Percentiles rank a stretch among this genome's conserved stretches.
Conservation (phyloP, 768 basidiomycete species). For the Gelatoporia subvermispora region DNA sequence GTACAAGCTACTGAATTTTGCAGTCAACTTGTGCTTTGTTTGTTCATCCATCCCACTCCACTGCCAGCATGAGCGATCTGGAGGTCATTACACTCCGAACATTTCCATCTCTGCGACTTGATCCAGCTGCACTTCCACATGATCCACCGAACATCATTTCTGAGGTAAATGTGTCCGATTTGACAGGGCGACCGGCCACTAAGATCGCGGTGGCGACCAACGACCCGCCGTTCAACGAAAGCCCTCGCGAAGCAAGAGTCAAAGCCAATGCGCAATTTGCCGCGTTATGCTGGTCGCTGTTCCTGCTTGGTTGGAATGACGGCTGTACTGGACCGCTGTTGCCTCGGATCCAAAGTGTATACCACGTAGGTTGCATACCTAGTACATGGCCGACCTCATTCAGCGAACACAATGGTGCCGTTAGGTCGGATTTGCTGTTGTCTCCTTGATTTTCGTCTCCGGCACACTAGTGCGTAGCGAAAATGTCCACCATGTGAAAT, state of each 20-base stretch:
- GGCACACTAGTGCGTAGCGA: conserved; percentile 34
- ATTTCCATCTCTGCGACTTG: no score
- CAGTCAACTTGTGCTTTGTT: no score
- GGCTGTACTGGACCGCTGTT: conserved; percentile 69
- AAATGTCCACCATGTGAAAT: background rate
- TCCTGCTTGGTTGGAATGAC: conserved; percentile 75
- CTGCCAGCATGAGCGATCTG: no score
- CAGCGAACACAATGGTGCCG: background rate
- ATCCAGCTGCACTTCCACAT: no score
- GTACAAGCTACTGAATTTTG: no score
- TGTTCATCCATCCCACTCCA: no score
- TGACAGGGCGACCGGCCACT: no score
- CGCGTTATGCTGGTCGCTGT: conserved; percentile 50
- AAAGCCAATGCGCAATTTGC: conserved; percentile 41
- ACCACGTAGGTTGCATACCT: conserved; percentile 30
- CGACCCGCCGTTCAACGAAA: background rate
- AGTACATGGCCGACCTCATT: background rate
- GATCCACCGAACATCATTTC: no score
- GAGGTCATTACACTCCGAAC: no score
- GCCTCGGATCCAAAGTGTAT: conserved; percentile 61
- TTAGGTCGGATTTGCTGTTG: conserved; percentile 46
- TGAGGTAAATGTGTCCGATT: no score
- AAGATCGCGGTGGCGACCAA: no score
- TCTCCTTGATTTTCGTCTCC: conserved; percentile 59
- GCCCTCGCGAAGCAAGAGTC: background rate